These are phyloP conservation scores for Coelastrella sp. DNA, from an alignment of 139 green algal genomes.

Conservation along the genomic window DNA sequence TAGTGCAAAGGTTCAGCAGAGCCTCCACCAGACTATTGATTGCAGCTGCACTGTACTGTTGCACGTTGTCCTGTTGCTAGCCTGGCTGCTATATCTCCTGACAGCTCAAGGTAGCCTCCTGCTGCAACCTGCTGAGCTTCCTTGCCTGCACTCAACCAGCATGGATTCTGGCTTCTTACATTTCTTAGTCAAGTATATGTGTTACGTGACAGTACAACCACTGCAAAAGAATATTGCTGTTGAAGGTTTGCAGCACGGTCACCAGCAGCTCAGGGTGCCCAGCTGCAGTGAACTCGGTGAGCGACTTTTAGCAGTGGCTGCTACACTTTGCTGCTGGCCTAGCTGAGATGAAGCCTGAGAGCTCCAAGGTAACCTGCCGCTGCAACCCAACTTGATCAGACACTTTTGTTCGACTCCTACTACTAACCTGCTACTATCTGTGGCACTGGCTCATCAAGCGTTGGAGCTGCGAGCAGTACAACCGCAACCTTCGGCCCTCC, in stretches of 20 bases:
- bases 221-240: no score
- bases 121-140: slow-evolving; percentile 26
- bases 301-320: no score
- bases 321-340: background rate
- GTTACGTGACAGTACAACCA: no score
- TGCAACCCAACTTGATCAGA: background rate
- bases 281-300: slow-evolving; percentile 1
- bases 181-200: no score
- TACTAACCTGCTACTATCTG: slow-evolving; percentile 35
- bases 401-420: no score
- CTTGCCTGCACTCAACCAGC: background rate
- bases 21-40: no score
- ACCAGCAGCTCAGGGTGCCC: no score
- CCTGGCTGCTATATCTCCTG: background rate
- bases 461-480: slow-evolving; percentile 21
- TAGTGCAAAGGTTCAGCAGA: no score
- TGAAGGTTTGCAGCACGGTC: no score
- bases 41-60: slow-evolving; percentile 10
- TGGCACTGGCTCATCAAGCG: slow-evolving; percentile 9
- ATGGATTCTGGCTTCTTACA: background rate
- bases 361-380: background rate
- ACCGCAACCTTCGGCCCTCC: background rate
- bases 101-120: background rate
- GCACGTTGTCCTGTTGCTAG: background rate
- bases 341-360: background rate